Conservation (phyloP, 441 rosid species). For the Manihot esculenta region DNA sequence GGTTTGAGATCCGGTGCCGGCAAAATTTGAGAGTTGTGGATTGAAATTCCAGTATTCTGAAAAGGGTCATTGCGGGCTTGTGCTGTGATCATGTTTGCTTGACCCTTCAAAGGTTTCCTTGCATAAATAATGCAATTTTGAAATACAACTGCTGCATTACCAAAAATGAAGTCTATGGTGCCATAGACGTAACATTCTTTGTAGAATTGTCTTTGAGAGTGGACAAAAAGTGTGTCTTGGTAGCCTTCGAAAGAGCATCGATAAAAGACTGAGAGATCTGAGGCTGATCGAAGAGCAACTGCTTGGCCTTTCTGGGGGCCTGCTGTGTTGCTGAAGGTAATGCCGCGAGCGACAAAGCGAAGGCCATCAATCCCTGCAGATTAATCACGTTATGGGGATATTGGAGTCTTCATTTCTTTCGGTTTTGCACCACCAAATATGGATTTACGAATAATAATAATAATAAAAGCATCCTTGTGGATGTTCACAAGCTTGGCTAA, state of each 20-base stretch:
- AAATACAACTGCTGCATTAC: conserved; percentile 68
- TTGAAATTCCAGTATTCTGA: conserved; percentile 68
- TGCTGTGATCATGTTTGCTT: conserved; percentile 60
- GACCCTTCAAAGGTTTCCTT: conserved; percentile 45
- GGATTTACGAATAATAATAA: neutral
- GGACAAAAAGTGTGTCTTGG: conserved; percentile 84
- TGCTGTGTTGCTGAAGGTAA: conserved; percentile 76
- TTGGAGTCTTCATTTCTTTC: neutral
- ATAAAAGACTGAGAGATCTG: conserved; percentile 86
- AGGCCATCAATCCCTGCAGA: conserved; percentile 46
- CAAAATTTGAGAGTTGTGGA: conserved; percentile 55
- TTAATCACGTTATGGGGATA: neutral
- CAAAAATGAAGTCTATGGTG: conserved; percentile 82
- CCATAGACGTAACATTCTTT: conserved; percentile 76
- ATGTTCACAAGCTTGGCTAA: neutral
- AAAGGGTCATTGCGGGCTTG: conserved; percentile 63
- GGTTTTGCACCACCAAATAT: neutral
- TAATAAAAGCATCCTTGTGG: neutral
- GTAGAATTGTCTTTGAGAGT: conserved; percentile 78
- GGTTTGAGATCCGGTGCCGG: conserved; percentile 52
- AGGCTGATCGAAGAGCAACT: conserved; percentile 81
- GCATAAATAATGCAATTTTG: conserved; percentile 64
- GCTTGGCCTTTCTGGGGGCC: conserved; percentile 81
- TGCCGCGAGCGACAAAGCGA: conserved; percentile 72
- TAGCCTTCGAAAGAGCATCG: conserved; percentile 72